These are phyloP conservation scores for Leishmania tarentolae DNA, from an alignment of 208 protist species.

Conservation along the genomic window DNA sequence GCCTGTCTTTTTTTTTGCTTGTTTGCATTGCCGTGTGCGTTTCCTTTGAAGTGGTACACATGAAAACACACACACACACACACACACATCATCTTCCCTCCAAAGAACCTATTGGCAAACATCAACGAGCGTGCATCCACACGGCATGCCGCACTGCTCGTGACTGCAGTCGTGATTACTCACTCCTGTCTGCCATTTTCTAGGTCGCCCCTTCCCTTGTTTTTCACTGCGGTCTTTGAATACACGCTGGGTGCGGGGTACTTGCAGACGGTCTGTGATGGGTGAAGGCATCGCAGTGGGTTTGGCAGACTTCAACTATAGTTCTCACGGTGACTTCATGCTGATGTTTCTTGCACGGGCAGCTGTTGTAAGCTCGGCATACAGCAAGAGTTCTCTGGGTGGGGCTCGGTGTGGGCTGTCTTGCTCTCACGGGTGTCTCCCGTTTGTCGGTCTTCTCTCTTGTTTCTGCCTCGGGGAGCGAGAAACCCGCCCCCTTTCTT, in stretches of 20 bases:
- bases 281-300: neutral
- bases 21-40: neutral
- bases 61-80: neutral
- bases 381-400: neutral
- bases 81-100: neutral
- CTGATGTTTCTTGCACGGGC: neutral
- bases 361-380: neutral
- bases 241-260: neutral
- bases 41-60: neutral
- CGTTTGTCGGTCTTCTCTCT: neutral
- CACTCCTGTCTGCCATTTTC: neutral
- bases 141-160: neutral
- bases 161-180: neutral
- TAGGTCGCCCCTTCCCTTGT: neutral
- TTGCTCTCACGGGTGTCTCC: neutral
- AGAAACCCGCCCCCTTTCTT: neutral
- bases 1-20: neutral
- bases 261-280: neutral
- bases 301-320: neutral
- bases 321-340: neutral
- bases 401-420: neutral
- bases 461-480: neutral
- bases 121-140: neutral
- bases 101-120: neutral
- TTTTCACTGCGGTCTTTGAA: neutral